phyloP scores from a whole-genome alignment of 495 filamentous ascomycete genomes.

The Xylaria palmicola region DNA sequence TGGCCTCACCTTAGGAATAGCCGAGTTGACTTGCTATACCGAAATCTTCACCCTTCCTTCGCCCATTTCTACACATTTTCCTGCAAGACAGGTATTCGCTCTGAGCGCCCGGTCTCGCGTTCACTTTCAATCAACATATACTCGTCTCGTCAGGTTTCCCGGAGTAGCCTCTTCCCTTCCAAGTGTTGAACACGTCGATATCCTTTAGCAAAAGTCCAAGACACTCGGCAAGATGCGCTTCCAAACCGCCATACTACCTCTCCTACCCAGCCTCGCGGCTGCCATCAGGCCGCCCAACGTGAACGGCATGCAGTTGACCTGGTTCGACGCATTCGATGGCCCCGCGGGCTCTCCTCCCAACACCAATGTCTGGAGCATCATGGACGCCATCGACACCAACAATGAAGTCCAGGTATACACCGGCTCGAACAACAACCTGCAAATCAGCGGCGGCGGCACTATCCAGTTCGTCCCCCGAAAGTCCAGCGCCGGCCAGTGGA shows the following conservation, averaged over 20 bases:
- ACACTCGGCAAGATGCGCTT: conserved; percentile 31
- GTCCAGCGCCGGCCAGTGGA: conserved; percentile 41
- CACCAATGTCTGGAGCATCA: conserved; percentile 36
- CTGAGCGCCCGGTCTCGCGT: conserved; percentile 21
- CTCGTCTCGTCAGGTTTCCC: conserved; percentile 13
- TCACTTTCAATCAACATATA: not conserved
- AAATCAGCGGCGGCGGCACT: conserved; percentile 47
- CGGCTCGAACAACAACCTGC: conserved; percentile 41
- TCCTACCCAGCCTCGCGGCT: conserved; percentile 24
- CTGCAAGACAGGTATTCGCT: conserved; percentile 32
- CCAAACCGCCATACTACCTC: conserved; percentile 21
- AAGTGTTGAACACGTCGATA: not conserved
- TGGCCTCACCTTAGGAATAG: conserved; percentile 10
- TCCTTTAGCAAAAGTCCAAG: conserved; percentile 1
- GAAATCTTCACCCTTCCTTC: conserved; percentile 25
- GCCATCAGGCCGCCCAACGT: conserved; percentile 30
- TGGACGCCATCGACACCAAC: conserved; percentile 43
- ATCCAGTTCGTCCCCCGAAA: conserved; percentile 47
- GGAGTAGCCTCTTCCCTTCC: not conserved
- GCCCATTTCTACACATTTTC: conserved; percentile 22
- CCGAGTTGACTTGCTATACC: conserved; percentile 11
- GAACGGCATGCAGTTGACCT: conserved; percentile 31
- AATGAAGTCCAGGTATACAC: conserved; percentile 47
- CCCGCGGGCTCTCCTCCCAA: conserved; percentile 26
- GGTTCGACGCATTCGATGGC: conserved; percentile 33